phyloP scores from a whole-genome alignment of 2,329 filamentous ascomycete species.

The Phaeophleospora eucalypticola region DNA sequence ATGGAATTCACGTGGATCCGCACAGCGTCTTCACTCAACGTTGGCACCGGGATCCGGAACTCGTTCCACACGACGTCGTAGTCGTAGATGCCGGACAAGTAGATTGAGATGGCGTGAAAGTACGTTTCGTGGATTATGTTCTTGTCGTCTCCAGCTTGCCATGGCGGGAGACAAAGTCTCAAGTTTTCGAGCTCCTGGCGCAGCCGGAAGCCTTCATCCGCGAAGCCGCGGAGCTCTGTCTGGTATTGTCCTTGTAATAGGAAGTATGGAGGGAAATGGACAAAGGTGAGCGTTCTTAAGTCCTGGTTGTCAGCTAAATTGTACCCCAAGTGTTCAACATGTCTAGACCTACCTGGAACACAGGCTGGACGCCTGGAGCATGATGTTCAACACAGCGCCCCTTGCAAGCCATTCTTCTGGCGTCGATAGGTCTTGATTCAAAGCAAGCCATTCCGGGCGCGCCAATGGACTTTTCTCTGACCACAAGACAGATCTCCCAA shows the following conservation, averaged over 20 bases:
- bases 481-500: too few species aligned
- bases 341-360: too few species aligned
- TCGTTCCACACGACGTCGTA: background rate
- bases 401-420: too few species aligned
- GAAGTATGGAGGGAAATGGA: background rate
- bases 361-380: too few species aligned
- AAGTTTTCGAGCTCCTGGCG: background rate
- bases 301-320: too few species aligned
- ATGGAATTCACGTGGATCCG: background rate
- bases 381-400: too few species aligned
- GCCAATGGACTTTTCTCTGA: too few species aligned
- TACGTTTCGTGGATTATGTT: background rate
- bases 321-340: too few species aligned
- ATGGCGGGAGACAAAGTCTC: background rate
- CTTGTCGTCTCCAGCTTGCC: background rate
- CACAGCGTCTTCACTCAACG: background rate
- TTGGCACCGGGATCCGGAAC: background rate
- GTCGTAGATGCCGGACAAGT: background rate
- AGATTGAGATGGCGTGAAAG: background rate
- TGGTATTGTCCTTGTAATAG: background rate
- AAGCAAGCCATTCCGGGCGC: too few species aligned
- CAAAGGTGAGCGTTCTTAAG: background rate
- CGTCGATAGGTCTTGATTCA: too few species aligned
- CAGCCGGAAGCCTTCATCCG: background rate
- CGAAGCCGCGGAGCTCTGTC: background rate